phyloP scores from a whole-genome alignment of 306 rosid genomes.

The Malus sieversii region DNA sequence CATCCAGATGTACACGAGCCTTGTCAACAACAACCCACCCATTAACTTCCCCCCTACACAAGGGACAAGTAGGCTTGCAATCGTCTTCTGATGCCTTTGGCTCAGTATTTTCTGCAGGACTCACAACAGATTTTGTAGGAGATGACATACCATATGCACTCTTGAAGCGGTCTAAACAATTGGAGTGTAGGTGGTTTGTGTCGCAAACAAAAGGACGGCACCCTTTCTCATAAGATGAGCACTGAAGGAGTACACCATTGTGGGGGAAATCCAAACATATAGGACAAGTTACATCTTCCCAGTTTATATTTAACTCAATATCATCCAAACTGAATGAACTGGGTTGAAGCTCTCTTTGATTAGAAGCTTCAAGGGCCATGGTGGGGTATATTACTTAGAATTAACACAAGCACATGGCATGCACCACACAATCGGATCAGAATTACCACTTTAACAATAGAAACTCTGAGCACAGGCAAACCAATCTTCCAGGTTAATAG shows the following conservation, averaged over 20 bases:
- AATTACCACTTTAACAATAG: neutral
- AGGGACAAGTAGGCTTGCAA: conserved; percentile 63
- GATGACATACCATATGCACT: conserved; percentile 50
- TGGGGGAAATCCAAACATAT: conserved; percentile 96
- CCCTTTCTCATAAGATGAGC: conserved; percentile 75
- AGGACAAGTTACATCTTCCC: conserved; percentile 76
- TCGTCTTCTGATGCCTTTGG: conserved; percentile 36
- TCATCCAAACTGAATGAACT: conserved; percentile 24
- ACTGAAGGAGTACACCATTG: conserved; percentile 78
- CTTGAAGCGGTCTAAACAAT: conserved; percentile 88
- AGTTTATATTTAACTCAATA: conserved; percentile 41
- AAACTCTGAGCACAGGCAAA: neutral
- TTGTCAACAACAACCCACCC: conserved; percentile 75
- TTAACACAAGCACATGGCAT: conserved; percentile 8
- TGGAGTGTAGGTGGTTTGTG: conserved; percentile 78
- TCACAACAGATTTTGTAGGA: conserved; percentile 35
- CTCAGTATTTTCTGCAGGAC: conserved; percentile 26
- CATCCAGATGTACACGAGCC: conserved; percentile 65
- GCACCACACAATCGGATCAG: conserved; percentile 3
- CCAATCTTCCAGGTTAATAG: neutral
- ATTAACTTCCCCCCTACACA: conserved; percentile 86
- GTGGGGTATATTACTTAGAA: neutral
- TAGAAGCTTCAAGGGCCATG: conserved; percentile 19
- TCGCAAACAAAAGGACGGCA: conserved; percentile 88
- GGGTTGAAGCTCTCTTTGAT: conserved; percentile 13